Evolutionary conservation across 257 asterid genomes (phyloP).

Genomic region (Nicotiana paniculata): DNA sequence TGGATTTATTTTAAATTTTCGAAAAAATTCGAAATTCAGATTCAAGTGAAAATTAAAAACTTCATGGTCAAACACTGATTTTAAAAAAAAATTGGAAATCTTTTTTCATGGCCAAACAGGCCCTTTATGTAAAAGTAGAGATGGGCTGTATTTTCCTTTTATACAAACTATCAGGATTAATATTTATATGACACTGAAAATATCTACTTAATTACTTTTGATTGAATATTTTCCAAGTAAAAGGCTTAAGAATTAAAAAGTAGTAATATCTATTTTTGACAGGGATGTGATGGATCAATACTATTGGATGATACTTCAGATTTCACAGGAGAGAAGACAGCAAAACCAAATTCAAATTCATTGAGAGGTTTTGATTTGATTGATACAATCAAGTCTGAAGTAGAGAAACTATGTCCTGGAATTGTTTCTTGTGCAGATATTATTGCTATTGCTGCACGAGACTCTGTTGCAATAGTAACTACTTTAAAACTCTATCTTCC

Average conservation of each 20-base stretch:
- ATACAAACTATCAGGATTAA: too few relatives aligned
- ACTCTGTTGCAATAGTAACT: constrained; percentile 45
- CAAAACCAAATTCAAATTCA: constrained; percentile 36
- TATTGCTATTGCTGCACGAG: constrained; percentile 52
- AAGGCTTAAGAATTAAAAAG: too few relatives aligned
- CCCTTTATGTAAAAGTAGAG: too few relatives aligned
- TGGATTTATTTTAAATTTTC: too few relatives aligned
- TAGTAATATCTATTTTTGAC: background rate
- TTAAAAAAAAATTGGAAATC: too few relatives aligned
- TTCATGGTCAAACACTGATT: too few relatives aligned
- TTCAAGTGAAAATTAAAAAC: too few relatives aligned
- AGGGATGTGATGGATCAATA: constrained; percentile 76
- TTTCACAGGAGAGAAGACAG: constrained; percentile 54
- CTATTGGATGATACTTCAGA: constrained; percentile 46
- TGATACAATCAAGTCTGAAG: constrained; percentile 39
- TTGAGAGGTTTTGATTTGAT: constrained; percentile 44
- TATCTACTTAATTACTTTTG: background rate
- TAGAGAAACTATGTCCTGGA: constrained; percentile 40
- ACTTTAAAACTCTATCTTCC: background rate
- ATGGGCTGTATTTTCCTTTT: too few relatives aligned
- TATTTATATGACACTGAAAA: background rate
- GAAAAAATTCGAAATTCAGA: too few relatives aligned
- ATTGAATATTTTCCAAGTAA: background rate
- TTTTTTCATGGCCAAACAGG: too few relatives aligned
- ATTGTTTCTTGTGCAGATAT: constrained; percentile 64